Base-by-base conservation (phyloP, 192 early-diverging fungal genomes). In the Coemansia sp. region DNA sequence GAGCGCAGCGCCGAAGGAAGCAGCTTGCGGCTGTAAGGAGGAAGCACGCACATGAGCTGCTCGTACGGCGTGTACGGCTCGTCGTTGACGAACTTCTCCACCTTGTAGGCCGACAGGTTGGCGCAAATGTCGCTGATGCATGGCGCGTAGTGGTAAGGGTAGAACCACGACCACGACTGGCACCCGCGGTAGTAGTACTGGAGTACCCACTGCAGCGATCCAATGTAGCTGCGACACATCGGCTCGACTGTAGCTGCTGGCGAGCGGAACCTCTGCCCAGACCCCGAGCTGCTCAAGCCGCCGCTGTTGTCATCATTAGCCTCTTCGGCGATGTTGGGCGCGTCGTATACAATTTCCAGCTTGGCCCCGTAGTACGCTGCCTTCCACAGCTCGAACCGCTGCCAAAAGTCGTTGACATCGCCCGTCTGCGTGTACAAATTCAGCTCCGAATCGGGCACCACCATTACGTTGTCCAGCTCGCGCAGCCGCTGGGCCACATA, bases 1-100 rank as follows among this genome's bases (percentile, higher is more conserved):
- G 89, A 75, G 78, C 94, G 93, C 75, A 94, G 94, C 11, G 87
- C 87, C 15, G 70, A 24, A 5, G 98, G 98, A 42, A 99, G 90
- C 57, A 97, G 89, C 74, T 88, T 84, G 80, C 90, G 89, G 81
- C 91, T 93, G 33, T 88, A 87, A 29, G 92, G 92, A 10, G 98
- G 98, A 65, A 99, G 84, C 18, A 99, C 98, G 68, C 96, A 95
- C 98, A 99, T 98, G 27, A 99, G 88, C 81, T 99, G 98, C 79
- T 99, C 97, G 74, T 94, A 96, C 4, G 98, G 97, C 47, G 89
- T 92, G 87, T 98, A 98, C 0, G 98, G 98, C 27, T 68, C 72
- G 36, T 95, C 95, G 20, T 91, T 85, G 38, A 91, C 88, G 65
- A 98, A 98, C 22, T 36, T 40, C 43, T 87, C 77, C n/a, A 94